Base-by-base conservation (phyloP, 2,329 filamentous ascomycete species). In the Thermothelomyces thermophilus region DNA sequence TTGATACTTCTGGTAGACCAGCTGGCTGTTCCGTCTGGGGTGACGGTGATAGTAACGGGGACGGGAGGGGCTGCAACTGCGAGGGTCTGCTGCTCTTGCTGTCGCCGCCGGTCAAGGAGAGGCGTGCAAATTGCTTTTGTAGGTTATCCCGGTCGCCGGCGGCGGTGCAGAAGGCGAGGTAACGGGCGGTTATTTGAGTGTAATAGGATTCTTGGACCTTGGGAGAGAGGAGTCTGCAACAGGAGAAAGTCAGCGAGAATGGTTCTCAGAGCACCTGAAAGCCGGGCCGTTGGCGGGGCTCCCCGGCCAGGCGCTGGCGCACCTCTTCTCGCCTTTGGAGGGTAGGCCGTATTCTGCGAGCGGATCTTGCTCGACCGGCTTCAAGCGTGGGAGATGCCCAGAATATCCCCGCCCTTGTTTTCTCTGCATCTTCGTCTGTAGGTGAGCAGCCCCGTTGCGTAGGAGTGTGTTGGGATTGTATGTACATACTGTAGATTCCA, bases 281-380 rank as follows among this genome's bases (percentile, higher is more conserved):
- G n/a, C n/a, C n/a, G n/a, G n/a, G n/a, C n/a, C n/a, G n/a, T n/a
- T n/a, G n/a, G n/a, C n/a, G n/a, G n/a, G n/a, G n/a, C n/a, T n/a
- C n/a, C n/a, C 9, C 24, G 24, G 5, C 24, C 24, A 26, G 24
- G 5, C 9, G 24, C 24, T 26, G 24, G 5, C 24, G 24, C 24
- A 91, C 90, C 86, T 84, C 41, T 77, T 86, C 67, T 97, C 91
- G 46, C 91, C 91, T 64, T 95, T 96, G 2, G 90, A 95, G 4
- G 88, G 88, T 57, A 95, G 76, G 1, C 91, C 90, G 58, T 94
- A 86, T 53, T 75, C 78, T 59, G 94, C 87, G 24, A 97, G 73
- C 13, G 87, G 80, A 66, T 96, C 90, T 50, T 82, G 72, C 39
- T 84, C 80, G 53, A 84, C 77, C 11, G 87, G 84, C 66, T 86